A percentile compares a stretch with the other conserved stretches of the same genome.
These are phyloP conservation scores for Pulveroboletus sp. DNA, from an alignment of 768 basidiomycete genomes.

Conservation along the genomic window DNA sequence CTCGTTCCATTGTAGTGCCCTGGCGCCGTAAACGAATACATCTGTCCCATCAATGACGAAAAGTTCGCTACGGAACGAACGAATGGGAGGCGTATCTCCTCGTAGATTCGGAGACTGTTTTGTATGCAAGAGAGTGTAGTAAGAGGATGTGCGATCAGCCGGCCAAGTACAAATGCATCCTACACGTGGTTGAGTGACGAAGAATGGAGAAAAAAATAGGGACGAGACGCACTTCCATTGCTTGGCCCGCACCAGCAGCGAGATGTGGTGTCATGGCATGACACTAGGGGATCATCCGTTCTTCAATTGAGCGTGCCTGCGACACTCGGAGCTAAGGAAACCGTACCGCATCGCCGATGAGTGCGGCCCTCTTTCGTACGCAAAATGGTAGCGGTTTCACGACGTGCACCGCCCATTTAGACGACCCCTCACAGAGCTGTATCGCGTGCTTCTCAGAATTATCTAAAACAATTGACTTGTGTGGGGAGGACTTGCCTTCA, in stretches of 20 bases:
- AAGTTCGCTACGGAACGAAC: constrained; percentile 7
- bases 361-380: constrained; percentile 36
- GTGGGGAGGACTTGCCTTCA: constrained; percentile 18
- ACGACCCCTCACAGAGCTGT: constrained; percentile 34
- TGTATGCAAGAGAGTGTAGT: background rate
- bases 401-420: constrained; percentile 43
- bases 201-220: background rate
- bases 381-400: constrained; percentile 39
- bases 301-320: background rate
- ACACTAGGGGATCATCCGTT: constrained; percentile 1
- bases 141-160: constrained; percentile 22
- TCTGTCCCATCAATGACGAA: constrained; percentile 16
- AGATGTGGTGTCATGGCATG: constrained; percentile 24
- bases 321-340: background rate
- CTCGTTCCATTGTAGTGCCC: constrained; percentile 22
- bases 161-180: constrained; percentile 22
- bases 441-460: background rate
- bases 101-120: constrained; percentile 8
- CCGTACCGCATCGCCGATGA: constrained; percentile 49
- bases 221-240: constrained; percentile 17
- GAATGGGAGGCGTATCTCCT: constrained; percentile 14
- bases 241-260: constrained; percentile 24
- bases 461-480: background rate
- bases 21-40: constrained; percentile 16
- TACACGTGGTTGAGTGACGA: background rate